These are phyloP conservation scores for Wallacemonas rigidus DNA, from an alignment of 208 protist genomes.

Conservation along the genomic window DNA sequence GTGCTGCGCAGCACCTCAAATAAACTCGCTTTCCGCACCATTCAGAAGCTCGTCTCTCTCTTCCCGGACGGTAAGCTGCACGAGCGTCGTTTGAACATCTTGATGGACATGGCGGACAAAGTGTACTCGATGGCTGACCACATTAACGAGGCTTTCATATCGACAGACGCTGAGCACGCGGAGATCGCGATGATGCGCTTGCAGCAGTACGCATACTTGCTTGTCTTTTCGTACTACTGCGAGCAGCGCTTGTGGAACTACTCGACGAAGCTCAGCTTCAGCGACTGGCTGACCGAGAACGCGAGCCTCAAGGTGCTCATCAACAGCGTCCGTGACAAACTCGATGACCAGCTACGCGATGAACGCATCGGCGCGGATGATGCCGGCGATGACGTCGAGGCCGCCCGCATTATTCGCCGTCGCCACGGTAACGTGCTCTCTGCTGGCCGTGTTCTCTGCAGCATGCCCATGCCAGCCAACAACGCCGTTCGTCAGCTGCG, in stretches of 20 bases:
- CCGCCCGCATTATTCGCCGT: slow-evolving; percentile 49
- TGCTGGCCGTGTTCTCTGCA: slow-evolving; percentile 80
- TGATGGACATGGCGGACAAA: slow-evolving; percentile 86
- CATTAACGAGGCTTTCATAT: slow-evolving; percentile 72
- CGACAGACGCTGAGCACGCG: slow-evolving; percentile 24
- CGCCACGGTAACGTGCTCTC: slow-evolving; percentile 84
- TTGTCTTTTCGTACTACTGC: slow-evolving; percentile 90
- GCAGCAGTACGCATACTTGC: slow-evolving; percentile 82
- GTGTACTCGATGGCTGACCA: slow-evolving; percentile 87
- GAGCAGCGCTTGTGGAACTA: slow-evolving; percentile 87
- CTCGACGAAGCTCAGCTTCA: slow-evolving; percentile 53
- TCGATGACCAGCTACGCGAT: slow-evolving; percentile 71
- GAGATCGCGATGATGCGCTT: slow-evolving; percentile 84
- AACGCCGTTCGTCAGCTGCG: slow-evolving; percentile 37
- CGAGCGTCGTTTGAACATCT: slow-evolving; percentile 72
- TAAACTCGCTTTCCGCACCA: slow-evolving; percentile 71
- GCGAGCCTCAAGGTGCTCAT: slow-evolving; percentile 75
- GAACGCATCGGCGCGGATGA: slow-evolving; percentile 58
- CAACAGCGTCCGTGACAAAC: slow-evolving; percentile 62
- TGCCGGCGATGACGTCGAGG: slow-evolving; percentile 46
- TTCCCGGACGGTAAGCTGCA: slow-evolving; percentile 88
- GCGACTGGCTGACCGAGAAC: slow-evolving; percentile 69
- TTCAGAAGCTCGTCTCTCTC: slow-evolving; percentile 88
- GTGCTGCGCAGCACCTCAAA: slow-evolving; percentile 57
- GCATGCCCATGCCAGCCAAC: slow-evolving; percentile 42